A percentile compares a stretch with the other conserved stretches of the same genome.
phyloP scores from a whole-genome alignment of 1,284 basidiomycete species.

The Papiliotrema flavescens region DNA sequence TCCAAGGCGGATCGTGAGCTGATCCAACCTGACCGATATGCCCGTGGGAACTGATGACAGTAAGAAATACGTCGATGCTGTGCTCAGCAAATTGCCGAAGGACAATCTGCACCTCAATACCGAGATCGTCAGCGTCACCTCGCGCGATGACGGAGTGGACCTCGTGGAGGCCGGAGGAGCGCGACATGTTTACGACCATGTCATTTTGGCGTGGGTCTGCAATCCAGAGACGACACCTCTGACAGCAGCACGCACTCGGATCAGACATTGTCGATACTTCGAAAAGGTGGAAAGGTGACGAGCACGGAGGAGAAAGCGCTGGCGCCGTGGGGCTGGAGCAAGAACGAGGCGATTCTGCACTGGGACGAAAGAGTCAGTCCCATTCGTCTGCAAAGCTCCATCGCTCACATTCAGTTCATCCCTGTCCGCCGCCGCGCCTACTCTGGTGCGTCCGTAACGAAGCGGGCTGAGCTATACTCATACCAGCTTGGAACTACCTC shows the following conservation, averaged over 20 bases:
- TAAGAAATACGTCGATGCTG: conserved; percentile 62
- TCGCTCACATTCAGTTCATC: conserved; percentile 57
- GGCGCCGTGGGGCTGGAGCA: conserved; percentile 62
- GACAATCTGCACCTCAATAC: conserved; percentile 61
- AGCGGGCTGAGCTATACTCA: conserved; percentile 1
- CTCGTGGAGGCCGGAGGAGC: conserved; percentile 35
- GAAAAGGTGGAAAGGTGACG: conserved; percentile 56
- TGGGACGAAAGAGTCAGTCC: conserved; percentile 56
- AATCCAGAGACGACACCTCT: background rate
- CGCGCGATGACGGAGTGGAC: conserved; percentile 28
- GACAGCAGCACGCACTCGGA: conserved; percentile 59
- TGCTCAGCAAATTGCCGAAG: conserved; percentile 57
- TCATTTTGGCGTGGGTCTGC: conserved; percentile 63
- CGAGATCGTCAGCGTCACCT: conserved; percentile 51
- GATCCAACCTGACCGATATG: background rate
- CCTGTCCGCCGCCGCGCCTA: conserved; percentile 60
- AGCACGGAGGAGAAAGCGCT: conserved; percentile 60
- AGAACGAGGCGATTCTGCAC: conserved; percentile 69
- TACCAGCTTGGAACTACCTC: conserved; percentile 63
- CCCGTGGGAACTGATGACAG: conserved; percentile 41
- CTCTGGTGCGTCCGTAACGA: conserved; percentile 52
- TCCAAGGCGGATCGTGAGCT: conserved; percentile 65
- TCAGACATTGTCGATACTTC: conserved; percentile 60
- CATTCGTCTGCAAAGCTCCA: background rate
- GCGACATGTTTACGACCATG: conserved; percentile 61